Evolutionary conservation across 257 asterid genomes (phyloP), one percentile per base, ranked within the genome.

Genomic region (Dorcoceras hygrometricum): DNA sequence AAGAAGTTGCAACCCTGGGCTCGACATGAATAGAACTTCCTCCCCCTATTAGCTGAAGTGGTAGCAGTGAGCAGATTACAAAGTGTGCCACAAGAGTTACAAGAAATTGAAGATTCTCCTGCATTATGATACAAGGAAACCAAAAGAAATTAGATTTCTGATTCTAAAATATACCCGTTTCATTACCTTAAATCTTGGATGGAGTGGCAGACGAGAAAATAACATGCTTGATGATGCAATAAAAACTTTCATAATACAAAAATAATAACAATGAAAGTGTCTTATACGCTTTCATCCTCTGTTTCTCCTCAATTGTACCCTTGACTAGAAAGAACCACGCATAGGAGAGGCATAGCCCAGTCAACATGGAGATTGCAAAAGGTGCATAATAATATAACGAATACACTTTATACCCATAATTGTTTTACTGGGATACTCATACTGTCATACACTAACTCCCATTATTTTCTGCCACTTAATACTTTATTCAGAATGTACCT

Each of bases 11-110:
- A 93, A 58, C 80, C 88, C 67, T 81, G 88, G 50, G 83, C 76
- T 73, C 75, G 89, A 70, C 99, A 93, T 60, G 99, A 90, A 77
- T 80, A 93, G 81, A 93, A 93, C 82, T 88, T 88, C 73, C 96
- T 88, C 75, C 99, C 99, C 79, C 95, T 82, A 71, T 93, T 93
- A 60, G 80, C 89, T 11, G 83, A 70, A 67, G 99, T 90, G 71
- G 85, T 88, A 73, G 99, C 97, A 51, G 96, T 88, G 65, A 91
- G 88, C 83, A 90, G 51, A 75, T 71, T 79, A 77, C 96, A 93
- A 43, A 86, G 78, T 6, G 86, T 81, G 4, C 97, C 95, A 66
- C 99, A 93, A 23, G 91, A 81, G 68, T 80, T 71, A 72, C 99
- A 93, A 71, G 94, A 82, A 23, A 86, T 72, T 56, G 87, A 76